Evolutionary conservation across 2,329 filamentous ascomycete genomes (phyloP).

Genomic region (Catunica adiposa): DNA sequence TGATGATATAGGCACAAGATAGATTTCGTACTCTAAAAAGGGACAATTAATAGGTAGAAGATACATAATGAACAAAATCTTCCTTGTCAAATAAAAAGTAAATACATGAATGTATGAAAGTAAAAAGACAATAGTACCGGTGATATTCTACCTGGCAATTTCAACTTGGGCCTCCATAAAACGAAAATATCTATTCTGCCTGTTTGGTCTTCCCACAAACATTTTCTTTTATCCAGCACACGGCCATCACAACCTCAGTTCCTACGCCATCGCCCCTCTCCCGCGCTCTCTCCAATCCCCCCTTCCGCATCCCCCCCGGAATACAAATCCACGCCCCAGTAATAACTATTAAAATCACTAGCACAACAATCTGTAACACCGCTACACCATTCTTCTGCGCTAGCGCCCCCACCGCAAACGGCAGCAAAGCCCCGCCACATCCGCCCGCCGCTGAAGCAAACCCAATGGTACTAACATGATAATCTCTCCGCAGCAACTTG

Average conservation of each 20-base stretch:
- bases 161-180: too few species aligned
- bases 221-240: conserved; percentile 2
- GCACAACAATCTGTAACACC: conserved; percentile 39
- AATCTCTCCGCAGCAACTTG: conserved; percentile 53
- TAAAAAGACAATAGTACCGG: too few species aligned
- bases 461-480: conserved; percentile 67
- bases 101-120: too few species aligned
- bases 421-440: conserved; percentile 49
- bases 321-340: conserved; percentile 30
- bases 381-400: conserved; percentile 39
- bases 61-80: too few species aligned
- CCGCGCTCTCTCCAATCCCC: conserved; percentile 26
- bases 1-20: too few species aligned
- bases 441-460: conserved; percentile 67
- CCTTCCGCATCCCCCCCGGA: conserved; percentile 24
- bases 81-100: too few species aligned
- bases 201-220: neutral
- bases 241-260: conserved; percentile 1
- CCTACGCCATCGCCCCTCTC: conserved; percentile 18
- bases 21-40: too few species aligned
- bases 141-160: too few species aligned
- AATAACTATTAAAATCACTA: conserved; percentile 32
- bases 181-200: neutral
- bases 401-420: conserved; percentile 53
- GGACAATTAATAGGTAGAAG: neutral